Base-by-base conservation (phyloP, 306 rosid genomes). In the Vigna angularis region DNA sequence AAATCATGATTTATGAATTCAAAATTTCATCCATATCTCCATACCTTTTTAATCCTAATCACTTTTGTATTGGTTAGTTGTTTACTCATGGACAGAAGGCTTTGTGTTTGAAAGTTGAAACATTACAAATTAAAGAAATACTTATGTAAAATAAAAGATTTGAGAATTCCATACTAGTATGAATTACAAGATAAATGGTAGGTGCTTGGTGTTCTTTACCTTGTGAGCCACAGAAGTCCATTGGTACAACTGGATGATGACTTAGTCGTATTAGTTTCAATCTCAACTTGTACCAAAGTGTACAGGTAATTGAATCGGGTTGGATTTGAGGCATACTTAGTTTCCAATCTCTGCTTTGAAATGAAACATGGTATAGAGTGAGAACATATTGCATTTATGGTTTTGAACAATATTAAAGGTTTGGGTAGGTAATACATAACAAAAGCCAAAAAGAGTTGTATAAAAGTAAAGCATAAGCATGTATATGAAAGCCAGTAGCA, bases 221-320 rank as follows among this genome's bases (percentile, higher is more conserved):
- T 96, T 64, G 99, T 96, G 86, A 96, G 84, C 99, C 99, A 96
- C 77, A 96, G 98, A 86, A 96, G 98, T 59, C 99, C 99, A 81
- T 96, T 96, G 79, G 99, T 77, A 85, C 98, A 91, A 82, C 99
- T 96, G 78, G 99, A 96, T 73, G 98, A 89, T 72, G 86, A 86
- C 83, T 93, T 96, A 16, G 96, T 84, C 16, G 97, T 88, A 79
- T 89, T 89, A 81, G 87, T 80, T 82, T 88, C 98, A 85, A 96
- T 81, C 88, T 96, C 99, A 38, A 34, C 67, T 59, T 83, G 91
- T 26, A 96, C 99, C 94, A 96, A 70, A 86, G 86, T 86, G 82
- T 90, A 96, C 85, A 96, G 74, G 79, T 75, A 78, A 66, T 87
- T 83, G 90, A 93, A 93, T 63, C 76, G 74, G 5, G 89, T 15